Evolutionary conservation across 805 yeast genomes (phyloP), one percentile per base, ranked within the genome.

Genomic region (Lipomyces anomalus): DNA sequence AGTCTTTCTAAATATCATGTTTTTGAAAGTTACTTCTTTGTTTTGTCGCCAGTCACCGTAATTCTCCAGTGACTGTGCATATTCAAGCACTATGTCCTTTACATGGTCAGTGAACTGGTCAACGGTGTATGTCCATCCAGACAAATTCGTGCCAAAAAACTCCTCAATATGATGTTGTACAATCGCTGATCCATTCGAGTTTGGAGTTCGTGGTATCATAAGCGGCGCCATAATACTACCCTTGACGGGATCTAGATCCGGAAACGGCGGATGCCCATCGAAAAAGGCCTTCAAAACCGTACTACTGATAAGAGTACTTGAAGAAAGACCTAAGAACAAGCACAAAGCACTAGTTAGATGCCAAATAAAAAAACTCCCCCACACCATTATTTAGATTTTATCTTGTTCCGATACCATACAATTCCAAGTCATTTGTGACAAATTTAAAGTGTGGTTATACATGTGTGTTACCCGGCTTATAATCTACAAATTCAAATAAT

Each of bases 141-240:
- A 39, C 21, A 52, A 45, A 29, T 70, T 47, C 0, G 39, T 32
- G 9, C 54, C 44, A 43, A 74, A 72, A 18, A 66, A 68, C 0
- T 46, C 22, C 13, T 43, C 47, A 20, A 74, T 64, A 50, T 70
- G 73, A 6, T 61, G 48, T 40, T 67, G 69, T 5, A 72, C 66
- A 20, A 59, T 38, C 2, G 52, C 26, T 1, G 78, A 70, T 6
- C 68, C 71, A 5, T 55, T 51, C 2, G 73, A 61, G 1, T 76
- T 77, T 0, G 79, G 76, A 0, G 57, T 50, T 36, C 80, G 57
- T 4, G 61, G 63, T 13, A 50, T 57, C 13, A 65, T 47, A 16
- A 65, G 50, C 7, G 68, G 68, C 22, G 57, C 46, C 22, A 65
- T 50, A 17, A 56, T 43, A 6, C 44, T 40, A 2, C 35, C 41